Conservation (phyloP, 202 grass and related monocot genomes). For the Panicum virgatum region DNA sequence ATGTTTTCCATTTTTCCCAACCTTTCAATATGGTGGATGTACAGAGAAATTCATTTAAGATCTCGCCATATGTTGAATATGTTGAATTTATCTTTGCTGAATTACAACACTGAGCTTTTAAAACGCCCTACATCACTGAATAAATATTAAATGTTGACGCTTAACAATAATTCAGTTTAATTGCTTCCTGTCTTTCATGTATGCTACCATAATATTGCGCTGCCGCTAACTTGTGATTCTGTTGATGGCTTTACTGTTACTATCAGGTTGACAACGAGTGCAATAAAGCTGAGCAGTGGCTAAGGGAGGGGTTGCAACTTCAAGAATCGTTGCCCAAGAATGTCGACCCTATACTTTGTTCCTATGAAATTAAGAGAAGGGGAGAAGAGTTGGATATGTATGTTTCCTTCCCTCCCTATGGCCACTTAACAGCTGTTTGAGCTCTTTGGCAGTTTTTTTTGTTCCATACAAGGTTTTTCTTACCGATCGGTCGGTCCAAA, state of each 20-base stretch:
- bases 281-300: constrained; percentile 78
- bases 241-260: constrained; percentile 29
- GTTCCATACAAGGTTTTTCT: no score
- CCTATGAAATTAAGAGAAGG: constrained; percentile 69
- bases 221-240: constrained; percentile 19
- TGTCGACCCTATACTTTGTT: constrained; percentile 85
- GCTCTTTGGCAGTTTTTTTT: not conserved
- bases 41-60: not conserved
- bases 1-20: not conserved
- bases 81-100: not conserved
- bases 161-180: constrained; percentile 1
- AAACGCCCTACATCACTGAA: not conserved
- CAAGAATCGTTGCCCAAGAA: constrained; percentile 83
- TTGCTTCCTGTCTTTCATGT: not conserved
- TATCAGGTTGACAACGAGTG: constrained; percentile 75
- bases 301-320: constrained; percentile 62
- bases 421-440: constrained; percentile 11
- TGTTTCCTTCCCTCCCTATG: constrained; percentile 26
- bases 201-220: not conserved
- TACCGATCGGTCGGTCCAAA: no score
- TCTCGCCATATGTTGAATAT: constrained; percentile 8
- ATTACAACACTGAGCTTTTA: not conserved
- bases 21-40: not conserved
- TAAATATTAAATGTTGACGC: not conserved
- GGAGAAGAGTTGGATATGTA: constrained; percentile 78